Conservation (phyloP, 306 rosid species). For the Rosa persica region DNA sequence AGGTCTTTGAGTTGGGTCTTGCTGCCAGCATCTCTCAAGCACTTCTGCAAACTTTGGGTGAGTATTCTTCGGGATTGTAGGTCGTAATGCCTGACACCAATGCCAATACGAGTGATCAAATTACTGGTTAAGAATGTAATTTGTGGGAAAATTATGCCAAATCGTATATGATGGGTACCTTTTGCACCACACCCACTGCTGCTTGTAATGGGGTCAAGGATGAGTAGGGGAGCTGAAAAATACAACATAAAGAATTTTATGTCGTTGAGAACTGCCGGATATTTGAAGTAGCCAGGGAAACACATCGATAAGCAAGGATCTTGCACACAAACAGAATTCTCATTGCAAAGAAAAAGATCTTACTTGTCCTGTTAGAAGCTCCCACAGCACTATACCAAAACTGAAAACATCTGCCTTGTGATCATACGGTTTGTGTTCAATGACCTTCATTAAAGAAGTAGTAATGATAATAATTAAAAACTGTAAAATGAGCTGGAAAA, state of each 20-base stretch:
- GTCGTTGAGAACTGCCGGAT: slow-evolving; percentile 8
- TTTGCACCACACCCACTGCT: slow-evolving; percentile 98
- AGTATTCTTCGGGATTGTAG: slow-evolving; percentile 70
- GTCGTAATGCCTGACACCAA: slow-evolving; percentile 71
- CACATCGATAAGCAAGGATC: background rate
- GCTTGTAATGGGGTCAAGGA: slow-evolving; percentile 93
- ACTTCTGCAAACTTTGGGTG: slow-evolving; percentile 70
- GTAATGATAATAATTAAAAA: background rate
- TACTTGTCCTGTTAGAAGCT: slow-evolving; percentile 96
- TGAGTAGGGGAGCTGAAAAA: slow-evolving; percentile 80
- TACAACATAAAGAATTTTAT: slow-evolving; percentile 25
- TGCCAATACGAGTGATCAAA: slow-evolving; percentile 20
- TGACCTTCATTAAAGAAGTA: slow-evolving; percentile 57
- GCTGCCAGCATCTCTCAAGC: slow-evolving; percentile 88
- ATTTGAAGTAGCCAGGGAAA: background rate
- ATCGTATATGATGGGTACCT: slow-evolving; percentile 49
- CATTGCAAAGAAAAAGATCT: slow-evolving; percentile 29
- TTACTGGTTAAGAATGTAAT: slow-evolving; percentile 2
- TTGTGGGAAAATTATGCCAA: background rate
- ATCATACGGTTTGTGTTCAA: slow-evolving; percentile 97
- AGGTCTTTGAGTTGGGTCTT: slow-evolving; percentile 78
- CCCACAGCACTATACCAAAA: slow-evolving; percentile 93
- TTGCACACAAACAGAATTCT: background rate
- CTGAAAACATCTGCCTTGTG: slow-evolving; percentile 98
- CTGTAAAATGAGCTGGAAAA: slow-evolving; percentile 15